Base-by-base conservation (phyloP, 2,329 filamentous ascomycete species). In the Mycosphaerella sp. region DNA sequence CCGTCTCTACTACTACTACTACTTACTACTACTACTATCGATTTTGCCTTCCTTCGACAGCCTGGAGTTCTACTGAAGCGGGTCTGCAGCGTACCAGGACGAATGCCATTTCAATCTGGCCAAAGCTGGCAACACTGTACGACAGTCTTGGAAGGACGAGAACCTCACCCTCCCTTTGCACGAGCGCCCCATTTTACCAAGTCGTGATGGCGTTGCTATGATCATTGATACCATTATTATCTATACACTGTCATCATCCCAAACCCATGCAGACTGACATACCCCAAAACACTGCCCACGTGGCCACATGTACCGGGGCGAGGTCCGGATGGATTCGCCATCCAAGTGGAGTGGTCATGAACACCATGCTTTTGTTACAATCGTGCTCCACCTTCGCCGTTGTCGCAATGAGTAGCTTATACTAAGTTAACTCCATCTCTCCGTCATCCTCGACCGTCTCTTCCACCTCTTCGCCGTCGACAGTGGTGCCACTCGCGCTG, bases 401-500 rank as follows among this genome's bases (percentile, higher is more conserved):
- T 10, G 45, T 41, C 27, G 36, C 36, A 16, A 48, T 32, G 36
- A 34, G 37, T 48, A 41, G 41, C n/a, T 41, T 32, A 48, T 48
- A 48, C 41, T 50, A 59, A n/a, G 58, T 59, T 25, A 66, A 50
- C 44, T 66, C 64, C 64, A 66, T 66, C 6, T 62, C 65, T 13
- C 64, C 64, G 45, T 62, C 61, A 9, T 56, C 61, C 44, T 64
- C 64, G 5, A 53, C 56, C 16, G 61, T 59, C 28, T 46, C 62
- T 10, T 59, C 62, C 3, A 41, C 71, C 18, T 64, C 62, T 8
- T 74, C 72, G 1, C 59, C 68, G 18, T 73, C 71, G 4, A 71
- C 69, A 16, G 71, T 71, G 4, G 66, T 69, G 6, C 71, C 72
- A 4, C 70, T 70, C 10, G 71, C 68, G 36, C 70, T 72, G 6